phyloP scores from a whole-genome alignment of 2,329 filamentous ascomycete species.

The Ilyonectria destructans region DNA sequence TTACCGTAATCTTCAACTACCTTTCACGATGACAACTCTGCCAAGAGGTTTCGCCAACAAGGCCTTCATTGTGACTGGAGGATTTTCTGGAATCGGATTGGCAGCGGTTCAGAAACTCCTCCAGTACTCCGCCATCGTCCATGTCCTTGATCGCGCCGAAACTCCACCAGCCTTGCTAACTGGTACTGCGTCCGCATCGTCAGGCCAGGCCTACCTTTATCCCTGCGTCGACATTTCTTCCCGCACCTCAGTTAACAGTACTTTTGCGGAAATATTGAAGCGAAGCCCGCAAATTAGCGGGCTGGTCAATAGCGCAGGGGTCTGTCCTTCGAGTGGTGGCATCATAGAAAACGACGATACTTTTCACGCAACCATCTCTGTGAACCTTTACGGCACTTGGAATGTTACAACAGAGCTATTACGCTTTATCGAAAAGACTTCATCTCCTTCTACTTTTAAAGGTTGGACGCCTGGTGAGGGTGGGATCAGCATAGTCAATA shows the following conservation, averaged over 20 bases:
- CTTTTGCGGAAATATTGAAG: not conserved
- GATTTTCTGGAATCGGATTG: slow-evolving; percentile 1
- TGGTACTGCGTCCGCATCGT: not conserved
- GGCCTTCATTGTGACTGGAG: slow-evolving; percentile 13
- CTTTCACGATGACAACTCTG: not conserved
- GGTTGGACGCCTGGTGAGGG: not conserved
- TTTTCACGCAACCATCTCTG: not conserved
- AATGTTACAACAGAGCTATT: slow-evolving; percentile 7
- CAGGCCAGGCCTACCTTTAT: not conserved
- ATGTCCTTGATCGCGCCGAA: not conserved
- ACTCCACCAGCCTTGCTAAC: not conserved
- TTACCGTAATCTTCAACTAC: too few relatives aligned
- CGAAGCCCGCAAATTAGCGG: not conserved
- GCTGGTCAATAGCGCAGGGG: slow-evolving; percentile 2
- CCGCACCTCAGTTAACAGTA: not conserved
- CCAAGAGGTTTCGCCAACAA: not conserved
- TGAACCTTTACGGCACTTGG: slow-evolving; percentile 20
- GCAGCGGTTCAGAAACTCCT: slow-evolving; percentile 5
- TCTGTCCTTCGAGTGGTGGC: slow-evolving; percentile 2
- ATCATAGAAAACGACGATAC: slow-evolving; percentile 7
- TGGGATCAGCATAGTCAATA: slow-evolving; percentile 8
- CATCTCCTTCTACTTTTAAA: not conserved
- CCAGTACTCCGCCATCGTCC: not conserved
- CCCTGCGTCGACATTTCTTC: slow-evolving; percentile 1
- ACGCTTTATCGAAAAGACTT: not conserved